These are phyloP conservation scores for Immersiporthe knoxdaviesiana DNA, from an alignment of 2,329 filamentous ascomycete species.

Conservation along the genomic window DNA sequence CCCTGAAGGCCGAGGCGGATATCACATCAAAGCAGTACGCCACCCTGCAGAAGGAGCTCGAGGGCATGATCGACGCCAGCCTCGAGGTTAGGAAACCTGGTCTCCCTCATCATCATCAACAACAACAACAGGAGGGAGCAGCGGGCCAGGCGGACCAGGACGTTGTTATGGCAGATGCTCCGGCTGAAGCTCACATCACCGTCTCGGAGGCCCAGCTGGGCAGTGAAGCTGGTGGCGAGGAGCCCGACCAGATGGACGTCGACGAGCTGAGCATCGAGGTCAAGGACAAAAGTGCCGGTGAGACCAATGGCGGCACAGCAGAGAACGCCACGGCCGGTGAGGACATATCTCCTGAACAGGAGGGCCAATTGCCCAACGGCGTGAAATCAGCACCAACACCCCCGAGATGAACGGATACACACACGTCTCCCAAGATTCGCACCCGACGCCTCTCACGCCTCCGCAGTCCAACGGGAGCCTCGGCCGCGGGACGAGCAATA, in stretches of 20 bases:
- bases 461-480: conserved; percentile 67
- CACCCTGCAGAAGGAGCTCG: conserved; percentile 72
- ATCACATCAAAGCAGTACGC: conserved; percentile 72
- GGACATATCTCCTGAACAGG: conserved; percentile 33
- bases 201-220: conserved; percentile 43
- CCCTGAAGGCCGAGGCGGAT: conserved; percentile 80
- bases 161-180: conserved; percentile 57
- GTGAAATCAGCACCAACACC: conserved; percentile 46
- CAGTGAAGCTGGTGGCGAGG: conserved; percentile 38
- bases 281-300: conserved; percentile 38
- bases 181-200: conserved; percentile 51
- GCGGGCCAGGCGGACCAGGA: conserved; percentile 48
- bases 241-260: conserved; percentile 36
- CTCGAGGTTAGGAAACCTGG: conserved; percentile 57
- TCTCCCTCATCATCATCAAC: conserved; percentile 37
- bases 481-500: conserved; percentile 51
- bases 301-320: conserved; percentile 37
- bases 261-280: conserved; percentile 37
- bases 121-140: conserved; percentile 40
- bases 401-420: conserved; percentile 53
- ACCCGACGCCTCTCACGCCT: conserved; percentile 62
- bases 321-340: conserved; percentile 36
- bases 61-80: conserved; percentile 71
- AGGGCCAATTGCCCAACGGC: conserved; percentile 37
- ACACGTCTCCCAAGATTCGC: conserved; percentile 39